Evolutionary conservation across 1,139 yeast species (phyloP).

Genomic region (Protomyces inundatus): DNA sequence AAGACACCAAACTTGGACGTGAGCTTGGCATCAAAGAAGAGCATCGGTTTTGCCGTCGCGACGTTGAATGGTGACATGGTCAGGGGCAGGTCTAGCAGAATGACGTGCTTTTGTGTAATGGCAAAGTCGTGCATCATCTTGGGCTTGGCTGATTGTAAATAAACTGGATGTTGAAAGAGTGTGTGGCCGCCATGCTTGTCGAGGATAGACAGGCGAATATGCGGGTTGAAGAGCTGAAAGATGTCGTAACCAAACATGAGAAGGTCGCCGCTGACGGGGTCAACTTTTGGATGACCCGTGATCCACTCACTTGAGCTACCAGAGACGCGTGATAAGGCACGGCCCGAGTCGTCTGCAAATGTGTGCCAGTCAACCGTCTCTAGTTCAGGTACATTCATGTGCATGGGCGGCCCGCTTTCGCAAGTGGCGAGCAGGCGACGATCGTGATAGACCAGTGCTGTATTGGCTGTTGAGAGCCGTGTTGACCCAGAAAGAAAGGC

Average conservation of each 20-base stretch:
- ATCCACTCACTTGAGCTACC: constrained; percentile 24
- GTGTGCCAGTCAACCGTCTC: constrained; percentile 25
- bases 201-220: constrained; percentile 17
- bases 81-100: constrained; percentile 20
- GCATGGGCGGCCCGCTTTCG: constrained; percentile 26
- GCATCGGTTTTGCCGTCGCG: constrained; percentile 20
- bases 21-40: constrained; percentile 5
- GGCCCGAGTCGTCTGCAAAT: constrained; percentile 7
- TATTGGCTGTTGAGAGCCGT: constrained; percentile 23
- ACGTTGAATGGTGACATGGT: constrained; percentile 27
- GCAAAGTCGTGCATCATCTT: constrained; percentile 28
- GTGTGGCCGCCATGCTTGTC: constrained; percentile 14
- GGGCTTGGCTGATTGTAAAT: constrained; percentile 13
- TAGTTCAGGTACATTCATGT: constrained; percentile 13
- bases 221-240: constrained; percentile 19
- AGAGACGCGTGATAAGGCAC: constrained; percentile 1
- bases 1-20: constrained; percentile 20
- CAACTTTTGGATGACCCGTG: constrained; percentile 27
- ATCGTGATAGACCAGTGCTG: constrained; percentile 24
- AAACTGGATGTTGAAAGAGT: constrained; percentile 18
- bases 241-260: constrained; percentile 27
- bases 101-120: constrained; percentile 13
- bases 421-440: constrained; percentile 22
- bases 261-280: constrained; percentile 20
- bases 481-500: constrained; percentile 21